These are phyloP conservation scores for Trichosporon ovoides DNA, from an alignment of 1,284 basidiomycete genomes.

Conservation along the genomic window DNA sequence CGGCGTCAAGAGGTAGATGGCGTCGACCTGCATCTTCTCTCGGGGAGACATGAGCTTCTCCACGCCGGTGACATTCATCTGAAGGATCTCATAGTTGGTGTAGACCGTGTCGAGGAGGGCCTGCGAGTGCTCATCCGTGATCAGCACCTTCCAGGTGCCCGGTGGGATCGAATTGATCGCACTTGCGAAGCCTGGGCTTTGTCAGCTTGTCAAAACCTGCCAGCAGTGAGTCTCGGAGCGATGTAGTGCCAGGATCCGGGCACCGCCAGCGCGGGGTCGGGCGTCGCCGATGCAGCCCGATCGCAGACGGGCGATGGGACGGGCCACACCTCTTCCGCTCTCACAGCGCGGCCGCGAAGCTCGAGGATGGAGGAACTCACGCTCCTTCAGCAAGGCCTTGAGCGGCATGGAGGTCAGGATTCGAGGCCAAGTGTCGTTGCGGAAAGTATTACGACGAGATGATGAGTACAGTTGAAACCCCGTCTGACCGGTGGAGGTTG, in stretches of 20 bases:
- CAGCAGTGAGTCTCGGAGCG: background rate
- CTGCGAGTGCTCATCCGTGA: constrained; percentile 89
- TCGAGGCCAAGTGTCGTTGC: background rate
- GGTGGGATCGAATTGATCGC: constrained; percentile 61
- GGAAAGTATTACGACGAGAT: background rate
- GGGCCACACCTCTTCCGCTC: background rate
- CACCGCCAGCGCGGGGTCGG: background rate
- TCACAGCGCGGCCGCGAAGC: background rate
- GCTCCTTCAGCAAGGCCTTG: constrained; percentile 42
- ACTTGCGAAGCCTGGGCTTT: constrained; percentile 40
- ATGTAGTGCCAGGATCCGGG: background rate
- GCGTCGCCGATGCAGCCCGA: background rate
- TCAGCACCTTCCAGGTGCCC: constrained; percentile 89
- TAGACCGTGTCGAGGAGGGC: constrained; percentile 77
- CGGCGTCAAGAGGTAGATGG: constrained; percentile 89
- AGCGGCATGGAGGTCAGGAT: constrained; percentile 34
- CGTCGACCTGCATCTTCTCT: constrained; percentile 50
- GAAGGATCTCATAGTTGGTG: constrained; percentile 86
- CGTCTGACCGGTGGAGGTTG: background rate
- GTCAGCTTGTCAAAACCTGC: background rate
- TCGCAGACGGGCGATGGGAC: background rate
- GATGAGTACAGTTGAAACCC: constrained; percentile 1
- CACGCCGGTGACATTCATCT: constrained; percentile 78
- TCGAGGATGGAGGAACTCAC: constrained; percentile 26
- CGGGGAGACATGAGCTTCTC: constrained; percentile 53